Conservation (phyloP, 2,329 filamentous ascomycete genomes). For the Claviceps pazoutovae region DNA sequence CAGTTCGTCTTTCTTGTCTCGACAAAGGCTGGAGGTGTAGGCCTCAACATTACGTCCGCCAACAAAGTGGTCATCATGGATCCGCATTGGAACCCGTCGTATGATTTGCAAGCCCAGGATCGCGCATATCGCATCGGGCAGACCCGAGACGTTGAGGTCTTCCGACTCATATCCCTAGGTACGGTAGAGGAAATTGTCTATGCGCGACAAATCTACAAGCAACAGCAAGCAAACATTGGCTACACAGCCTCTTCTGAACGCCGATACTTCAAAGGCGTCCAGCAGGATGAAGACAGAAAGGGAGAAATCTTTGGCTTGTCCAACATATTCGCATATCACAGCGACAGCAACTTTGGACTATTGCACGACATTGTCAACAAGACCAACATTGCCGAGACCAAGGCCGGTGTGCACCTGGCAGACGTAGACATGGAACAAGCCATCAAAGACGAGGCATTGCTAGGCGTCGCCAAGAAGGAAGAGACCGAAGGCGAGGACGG, state of each 20-base stretch:
- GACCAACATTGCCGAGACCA: constrained; percentile 90
- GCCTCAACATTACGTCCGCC: constrained; percentile 89
- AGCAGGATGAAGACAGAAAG: constrained; percentile 66
- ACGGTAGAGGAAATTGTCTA: constrained; percentile 98
- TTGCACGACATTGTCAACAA: constrained; percentile 96
- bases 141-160: constrained; percentile 84
- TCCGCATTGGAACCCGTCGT: constrained; percentile 93
- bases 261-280: constrained; percentile 89
- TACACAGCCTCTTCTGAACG: constrained; percentile 88
- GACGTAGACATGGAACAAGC: constrained; percentile 58
- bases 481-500: constrained; percentile 44
- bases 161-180: constrained; percentile 76
- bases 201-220: constrained; percentile 94
- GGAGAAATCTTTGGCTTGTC: constrained; percentile 86
- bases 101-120: constrained; percentile 92
- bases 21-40: constrained; percentile 83
- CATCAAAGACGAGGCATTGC: constrained; percentile 36
- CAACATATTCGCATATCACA: constrained; percentile 76
- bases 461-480: constrained; percentile 30
- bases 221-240: constrained; percentile 95
- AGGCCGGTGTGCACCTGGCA: constrained; percentile 67
- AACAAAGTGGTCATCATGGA: constrained; percentile 98
- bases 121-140: constrained; percentile 94
- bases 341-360: constrained; percentile 61
- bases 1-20: constrained; percentile 96